Conservation (phyloP, 371 early-diverging fungal genomes). For the Mortierella sp. region DNA sequence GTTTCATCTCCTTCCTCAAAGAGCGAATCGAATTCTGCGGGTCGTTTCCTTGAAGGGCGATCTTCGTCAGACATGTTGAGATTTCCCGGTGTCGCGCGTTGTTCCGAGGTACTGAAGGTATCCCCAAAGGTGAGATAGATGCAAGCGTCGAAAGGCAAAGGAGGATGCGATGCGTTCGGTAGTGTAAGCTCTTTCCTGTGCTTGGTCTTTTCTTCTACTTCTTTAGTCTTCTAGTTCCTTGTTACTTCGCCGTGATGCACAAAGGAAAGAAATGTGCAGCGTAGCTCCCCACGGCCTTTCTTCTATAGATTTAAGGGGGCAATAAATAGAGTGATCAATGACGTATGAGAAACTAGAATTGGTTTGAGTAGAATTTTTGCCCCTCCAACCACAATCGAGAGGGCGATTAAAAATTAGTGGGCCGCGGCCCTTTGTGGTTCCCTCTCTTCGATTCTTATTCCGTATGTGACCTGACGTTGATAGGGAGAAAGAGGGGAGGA, state of each 20-base stretch:
- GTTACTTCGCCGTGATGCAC: too few relatives aligned
- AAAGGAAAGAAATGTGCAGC: too few relatives aligned
- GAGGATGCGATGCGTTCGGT: background rate
- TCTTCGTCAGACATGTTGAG: constrained; percentile 40
- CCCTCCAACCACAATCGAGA: background rate
- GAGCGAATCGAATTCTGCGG: constrained; percentile 64
- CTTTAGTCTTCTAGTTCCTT: background rate
- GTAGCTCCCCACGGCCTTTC: background rate
- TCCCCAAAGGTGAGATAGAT: background rate
- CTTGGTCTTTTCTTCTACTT: too few relatives aligned
- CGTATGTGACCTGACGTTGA: constrained; percentile 28
- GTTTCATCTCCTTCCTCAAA: constrained; percentile 71
- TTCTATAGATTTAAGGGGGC: background rate
- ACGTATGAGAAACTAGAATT: too few relatives aligned
- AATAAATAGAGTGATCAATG: too few relatives aligned
- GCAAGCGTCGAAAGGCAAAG: background rate
- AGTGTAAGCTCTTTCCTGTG: too few relatives aligned
- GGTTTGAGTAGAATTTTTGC: background rate
- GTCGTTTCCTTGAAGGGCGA: constrained; percentile 33
- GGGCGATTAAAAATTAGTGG: too few relatives aligned
- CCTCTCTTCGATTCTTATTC: constrained; percentile 53
- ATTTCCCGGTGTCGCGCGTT: too few relatives aligned
- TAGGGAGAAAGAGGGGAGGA: background rate
- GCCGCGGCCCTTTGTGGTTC: constrained; percentile 19
- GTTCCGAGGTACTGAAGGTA: background rate